Base-by-base conservation (phyloP, 495 filamentous ascomycete species). In the Friedmanniomyces endolithicus region DNA sequence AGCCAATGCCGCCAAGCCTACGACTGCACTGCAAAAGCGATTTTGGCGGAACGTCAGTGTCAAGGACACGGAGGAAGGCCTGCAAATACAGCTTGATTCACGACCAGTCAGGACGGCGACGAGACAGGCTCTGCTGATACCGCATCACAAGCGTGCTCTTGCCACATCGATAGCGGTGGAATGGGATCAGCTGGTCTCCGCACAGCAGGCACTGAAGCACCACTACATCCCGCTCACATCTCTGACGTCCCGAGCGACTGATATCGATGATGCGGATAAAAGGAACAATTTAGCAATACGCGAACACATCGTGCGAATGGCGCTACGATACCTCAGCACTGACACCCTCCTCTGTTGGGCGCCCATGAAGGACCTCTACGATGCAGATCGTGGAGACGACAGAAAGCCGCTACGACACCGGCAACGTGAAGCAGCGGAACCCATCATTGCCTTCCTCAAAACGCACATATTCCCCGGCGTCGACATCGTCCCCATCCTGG, bases 271-370 rank as follows among this genome's bases (percentile, higher is more conserved):
- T 23, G 81, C 88, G 57, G 82, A 85, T 63, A 78, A 77, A n/a
- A 41, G 49, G 20, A 25, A 20, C 23, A 53, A 56, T 20, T n/a
- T 23, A 1, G 14, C 57, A 7, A 70, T 71, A 29, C 74, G 89
- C 39, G 61, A 75, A 0, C 72, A 75, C 31, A 83, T 95, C 14
- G 68, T 83, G 19, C 71, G 64, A 11, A 85, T 79, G 47, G 68
- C 88, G 33, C 77, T 97, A 75, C 78, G 85, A 9, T 96, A 97
- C 67, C 73, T 98, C 7, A 81, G 89, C 53, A 98, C 92, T 0
- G 92, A 98, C 68, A 90, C 87, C 0, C 71, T 96, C n/a, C 78
- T 98, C 11, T 98, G 92, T 74, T 90, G 86, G 83, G 87, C 86
- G 20, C 85, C 85, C 2, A 84, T 84, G 60, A 70, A 74, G 25